Evolutionary conservation across 1,284 basidiomycete species (phyloP).

Genomic region (Ustilago curta): DNA sequence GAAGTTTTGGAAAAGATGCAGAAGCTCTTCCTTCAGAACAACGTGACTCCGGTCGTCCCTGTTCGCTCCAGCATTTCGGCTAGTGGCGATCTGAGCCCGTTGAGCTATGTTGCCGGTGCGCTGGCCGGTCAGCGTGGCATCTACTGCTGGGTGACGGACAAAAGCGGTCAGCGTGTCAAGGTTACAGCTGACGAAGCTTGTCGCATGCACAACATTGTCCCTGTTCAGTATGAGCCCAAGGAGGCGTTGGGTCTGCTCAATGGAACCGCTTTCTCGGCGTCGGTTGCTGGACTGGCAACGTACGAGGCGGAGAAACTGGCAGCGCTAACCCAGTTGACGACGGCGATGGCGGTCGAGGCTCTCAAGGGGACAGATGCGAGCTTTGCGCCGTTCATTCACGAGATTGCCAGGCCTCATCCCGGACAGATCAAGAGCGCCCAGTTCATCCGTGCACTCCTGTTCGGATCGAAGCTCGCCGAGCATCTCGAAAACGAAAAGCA

Average conservation of each 20-base stretch:
- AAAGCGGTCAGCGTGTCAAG: constrained; percentile 40
- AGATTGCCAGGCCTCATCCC: constrained; percentile 83
- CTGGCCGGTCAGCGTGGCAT: constrained; percentile 58
- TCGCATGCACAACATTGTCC: constrained; percentile 75
- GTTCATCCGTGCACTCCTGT: constrained; percentile 70
- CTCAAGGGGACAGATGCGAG: constrained; percentile 56
- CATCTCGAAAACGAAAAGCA: constrained; percentile 76
- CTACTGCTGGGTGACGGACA: constrained; percentile 48
- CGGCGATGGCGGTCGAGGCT: constrained; percentile 84
- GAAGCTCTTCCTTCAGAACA: constrained; percentile 76
- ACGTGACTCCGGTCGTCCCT: constrained; percentile 85
- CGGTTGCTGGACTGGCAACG: constrained; percentile 72
- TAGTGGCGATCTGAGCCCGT: constrained; percentile 74
- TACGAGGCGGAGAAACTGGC: constrained; percentile 80
- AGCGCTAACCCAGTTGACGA: constrained; percentile 80
- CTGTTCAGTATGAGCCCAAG: constrained; percentile 80
- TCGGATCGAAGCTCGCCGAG: constrained; percentile 78
- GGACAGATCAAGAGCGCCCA: constrained; percentile 75
- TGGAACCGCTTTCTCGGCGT: constrained; percentile 82
- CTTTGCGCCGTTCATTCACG: constrained; percentile 77
- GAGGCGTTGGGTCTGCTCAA: constrained; percentile 77
- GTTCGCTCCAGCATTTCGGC: constrained; percentile 84
- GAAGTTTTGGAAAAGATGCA: constrained; percentile 83
- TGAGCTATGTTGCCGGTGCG: constrained; percentile 76
- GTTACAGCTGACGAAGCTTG: constrained; percentile 46